phyloP scores from a whole-genome alignment of 2,329 filamentous ascomycete species.

The Alternaria angustiovoidea region DNA sequence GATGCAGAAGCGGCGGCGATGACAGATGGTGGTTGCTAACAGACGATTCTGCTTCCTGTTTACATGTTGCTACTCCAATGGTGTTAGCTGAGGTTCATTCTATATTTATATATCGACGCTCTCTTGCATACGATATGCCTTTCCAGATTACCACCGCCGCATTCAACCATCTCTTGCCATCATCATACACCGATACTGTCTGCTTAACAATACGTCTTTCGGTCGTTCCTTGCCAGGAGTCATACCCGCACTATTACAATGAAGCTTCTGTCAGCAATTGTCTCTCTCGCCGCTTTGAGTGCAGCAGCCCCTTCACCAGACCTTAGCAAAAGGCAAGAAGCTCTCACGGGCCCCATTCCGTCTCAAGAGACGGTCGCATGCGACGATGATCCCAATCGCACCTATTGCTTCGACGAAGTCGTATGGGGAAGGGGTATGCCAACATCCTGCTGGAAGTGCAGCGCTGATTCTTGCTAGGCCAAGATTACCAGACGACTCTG shows the following conservation, averaged over 20 bases:
- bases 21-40: background rate
- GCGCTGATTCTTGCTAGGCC: slow-evolving; percentile 10
- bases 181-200: fast-evolving
- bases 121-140: background rate
- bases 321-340: background rate
- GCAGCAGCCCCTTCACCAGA: slow-evolving; percentile 15
- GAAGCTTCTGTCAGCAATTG: slow-evolving; percentile 8
- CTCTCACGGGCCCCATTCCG: background rate
- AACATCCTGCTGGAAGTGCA: background rate
- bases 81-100: background rate
- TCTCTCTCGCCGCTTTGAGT: background rate
- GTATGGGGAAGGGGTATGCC: slow-evolving; percentile 19
- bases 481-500: slow-evolving; percentile 24
- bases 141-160: background rate
- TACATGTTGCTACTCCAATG: background rate
- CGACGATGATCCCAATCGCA: slow-evolving; percentile 13
- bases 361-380: background rate
- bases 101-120: background rate
- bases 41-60: background rate
- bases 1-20: background rate
- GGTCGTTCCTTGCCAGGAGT: background rate
- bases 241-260: background rate
- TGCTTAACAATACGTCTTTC: background rate
- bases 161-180: background rate
- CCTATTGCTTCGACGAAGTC: slow-evolving; percentile 25